Evolutionary conservation across 257 asterid genomes (phyloP).

Genomic region (Cruciata laevipes): DNA sequence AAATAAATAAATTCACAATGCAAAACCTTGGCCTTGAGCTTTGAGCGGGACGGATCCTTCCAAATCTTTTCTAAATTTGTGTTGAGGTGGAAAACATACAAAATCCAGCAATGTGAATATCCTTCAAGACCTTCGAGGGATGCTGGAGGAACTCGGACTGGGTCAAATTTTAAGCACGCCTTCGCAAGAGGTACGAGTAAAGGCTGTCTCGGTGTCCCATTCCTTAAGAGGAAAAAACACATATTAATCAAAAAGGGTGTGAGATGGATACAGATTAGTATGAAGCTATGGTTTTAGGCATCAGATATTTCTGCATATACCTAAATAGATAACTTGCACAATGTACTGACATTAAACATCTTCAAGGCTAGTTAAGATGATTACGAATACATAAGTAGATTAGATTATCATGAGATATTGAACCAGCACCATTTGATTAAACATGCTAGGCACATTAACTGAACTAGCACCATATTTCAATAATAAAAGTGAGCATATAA

Average conservation of each 20-base stretch:
- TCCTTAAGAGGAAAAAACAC: conserved; percentile 30
- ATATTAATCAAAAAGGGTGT: neutral
- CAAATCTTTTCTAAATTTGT: conserved; percentile 89
- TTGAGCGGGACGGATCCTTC: conserved; percentile 78
- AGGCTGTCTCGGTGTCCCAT: conserved; percentile 98
- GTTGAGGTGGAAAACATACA: conserved; percentile 86
- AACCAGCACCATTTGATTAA: neutral
- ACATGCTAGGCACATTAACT: too few species aligned
- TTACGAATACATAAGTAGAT: neutral
- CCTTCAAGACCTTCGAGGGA: conserved; percentile 87
- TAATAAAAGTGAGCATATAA: too few species aligned
- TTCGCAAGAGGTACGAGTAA: conserved; percentile 90
- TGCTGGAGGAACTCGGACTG: conserved; percentile 68
- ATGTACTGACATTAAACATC: too few species aligned
- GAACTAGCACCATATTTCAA: neutral
- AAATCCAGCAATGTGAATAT: conserved; percentile 91
- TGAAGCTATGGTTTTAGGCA: neutral
- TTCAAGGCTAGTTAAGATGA: too few species aligned
- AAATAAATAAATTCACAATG: neutral
- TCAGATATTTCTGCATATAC: too few species aligned
- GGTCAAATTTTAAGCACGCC: conserved; percentile 65
- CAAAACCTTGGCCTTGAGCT: conserved; percentile 81
- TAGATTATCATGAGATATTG: neutral
- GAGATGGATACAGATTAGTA: neutral
- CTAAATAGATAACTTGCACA: too few species aligned